Evolutionary conservation across 441 rosid species (phyloP), one percentile per base, ranked within the genome.

Genomic region (Populus trichocarpa): DNA sequence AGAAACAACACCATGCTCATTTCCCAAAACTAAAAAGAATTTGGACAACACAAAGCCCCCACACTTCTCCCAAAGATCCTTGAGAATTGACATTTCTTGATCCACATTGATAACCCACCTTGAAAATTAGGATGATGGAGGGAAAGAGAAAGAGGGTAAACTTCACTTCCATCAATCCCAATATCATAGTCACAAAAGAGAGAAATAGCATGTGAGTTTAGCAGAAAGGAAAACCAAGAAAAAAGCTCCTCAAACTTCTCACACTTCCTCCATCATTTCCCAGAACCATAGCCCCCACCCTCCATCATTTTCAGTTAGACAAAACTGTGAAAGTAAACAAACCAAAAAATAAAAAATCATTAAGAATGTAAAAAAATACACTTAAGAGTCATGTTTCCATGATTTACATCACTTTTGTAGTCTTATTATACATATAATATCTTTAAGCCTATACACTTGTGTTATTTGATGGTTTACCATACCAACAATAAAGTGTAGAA

Each of bases 251-350:
- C 42, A 75, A 25, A 40, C 66, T 69, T 40, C 73, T 33, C 75
- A 74, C 77, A 38, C 78, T 80, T 74, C 73, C 75, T 30, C 86
- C 85, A 78, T 85, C 88, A 79, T 81, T 86, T 76, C 79, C 86
- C 84, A 84, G 74, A 74, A 70, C 84, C 85, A 77, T 75, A 67
- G 84, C 78, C 81, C 84, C 88, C 85, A 35, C 30, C 16, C 69
- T 67, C 80, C 87, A 87, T 82, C 85, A 85, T 85, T 87, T 85
- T 84, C 84, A 72, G 73, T 81, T 77, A 67, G 87, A 85, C 85
- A 75, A 80, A 46, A 64, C 28, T 80, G 42, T 28, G 75, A 80
- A 77, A 33, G 20, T 25, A 35, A 64, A 63, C 75, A 78, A 23
- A 2, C 46, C 30, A 28, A 46, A 68, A 68, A 2, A 28, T 2